phyloP scores from a whole-genome alignment of 2,329 filamentous ascomycete genomes.

The Pestalotiopsis sp. region DNA sequence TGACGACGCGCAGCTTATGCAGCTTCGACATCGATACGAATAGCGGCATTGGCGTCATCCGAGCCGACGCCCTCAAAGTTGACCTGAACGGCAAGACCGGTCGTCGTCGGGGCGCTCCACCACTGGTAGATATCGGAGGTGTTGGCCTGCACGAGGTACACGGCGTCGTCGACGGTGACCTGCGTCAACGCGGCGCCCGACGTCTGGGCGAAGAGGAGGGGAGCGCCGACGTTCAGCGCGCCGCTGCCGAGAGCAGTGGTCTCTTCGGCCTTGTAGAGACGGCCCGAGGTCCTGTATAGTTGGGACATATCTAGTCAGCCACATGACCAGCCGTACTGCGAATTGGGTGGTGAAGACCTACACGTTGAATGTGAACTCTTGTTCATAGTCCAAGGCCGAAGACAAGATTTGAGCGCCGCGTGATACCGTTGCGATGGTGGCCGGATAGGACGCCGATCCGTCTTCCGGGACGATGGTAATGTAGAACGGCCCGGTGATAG shows the following conservation, averaged over 20 bases:
- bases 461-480: slow-evolving; percentile 9
- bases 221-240: neutral
- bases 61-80: slow-evolving; percentile 6
- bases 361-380: slow-evolving; percentile 10
- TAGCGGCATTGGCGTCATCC: slow-evolving; percentile 6
- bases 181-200: neutral
- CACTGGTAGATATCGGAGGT: slow-evolving; percentile 2
- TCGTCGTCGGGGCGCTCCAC: slow-evolving; percentile 10
- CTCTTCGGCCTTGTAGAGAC: slow-evolving; percentile 6
- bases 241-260: neutral
- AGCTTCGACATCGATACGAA: neutral
- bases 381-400: slow-evolving; percentile 5
- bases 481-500: slow-evolving; percentile 7
- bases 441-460: slow-evolving; percentile 3
- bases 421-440: slow-evolving; percentile 6
- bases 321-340: too few species aligned
- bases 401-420: slow-evolving; percentile 9
- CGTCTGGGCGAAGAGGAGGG: neutral
- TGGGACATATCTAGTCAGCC: too few species aligned
- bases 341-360: neutral
- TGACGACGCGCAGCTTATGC: neutral
- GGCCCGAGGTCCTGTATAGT: neutral
- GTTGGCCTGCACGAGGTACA: neutral
- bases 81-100: slow-evolving; percentile 9
- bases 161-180: neutral